Evolutionary conservation across 805 yeast genomes (phyloP).

Genomic region (Sugiyamaella chiloensis): DNA sequence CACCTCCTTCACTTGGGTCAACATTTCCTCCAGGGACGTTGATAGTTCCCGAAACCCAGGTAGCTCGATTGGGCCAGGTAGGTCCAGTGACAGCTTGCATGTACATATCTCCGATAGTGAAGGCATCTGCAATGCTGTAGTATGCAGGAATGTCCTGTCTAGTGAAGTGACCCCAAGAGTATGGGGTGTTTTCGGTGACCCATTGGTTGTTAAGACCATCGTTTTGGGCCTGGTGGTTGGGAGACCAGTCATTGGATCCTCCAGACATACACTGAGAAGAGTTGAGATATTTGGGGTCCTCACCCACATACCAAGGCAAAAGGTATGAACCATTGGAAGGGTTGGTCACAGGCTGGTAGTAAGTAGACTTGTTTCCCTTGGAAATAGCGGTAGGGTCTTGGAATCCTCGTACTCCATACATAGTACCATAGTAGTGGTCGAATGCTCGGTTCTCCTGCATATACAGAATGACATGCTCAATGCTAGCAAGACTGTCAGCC

Average conservation of each 20-base stretch:
- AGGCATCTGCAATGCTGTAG: constrained; percentile 26
- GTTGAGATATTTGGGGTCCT: constrained; percentile 20
- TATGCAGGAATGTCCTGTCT: constrained; percentile 28
- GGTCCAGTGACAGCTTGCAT: constrained; percentile 29
- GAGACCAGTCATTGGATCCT: constrained; percentile 30
- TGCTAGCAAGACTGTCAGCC: constrained; percentile 11
- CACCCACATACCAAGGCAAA: constrained; percentile 25
- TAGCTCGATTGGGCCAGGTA: constrained; percentile 28
- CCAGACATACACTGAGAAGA: constrained; percentile 25
- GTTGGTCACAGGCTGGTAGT: constrained; percentile 22
- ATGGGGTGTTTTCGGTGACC: constrained; percentile 27
- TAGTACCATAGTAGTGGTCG: constrained; percentile 28
- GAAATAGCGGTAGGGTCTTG: constrained; percentile 27
- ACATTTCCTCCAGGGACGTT: constrained; percentile 24
- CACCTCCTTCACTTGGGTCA: constrained; percentile 22
- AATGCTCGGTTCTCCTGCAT: constrained; percentile 32
- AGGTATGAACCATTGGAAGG: constrained; percentile 17
- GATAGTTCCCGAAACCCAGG: constrained; percentile 27
- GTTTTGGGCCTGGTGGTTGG: constrained; percentile 28
- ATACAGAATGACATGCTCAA: constrained; percentile 25
- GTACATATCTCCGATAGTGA: constrained; percentile 30
- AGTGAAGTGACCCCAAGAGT: constrained; percentile 24
- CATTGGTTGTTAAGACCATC: constrained; percentile 25
- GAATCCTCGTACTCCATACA: constrained; percentile 31
- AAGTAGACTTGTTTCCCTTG: constrained; percentile 14